These are phyloP conservation scores for Paraurostyla sp. DNA, from an alignment of 73 alveolate species.

Conservation along the genomic window DNA sequence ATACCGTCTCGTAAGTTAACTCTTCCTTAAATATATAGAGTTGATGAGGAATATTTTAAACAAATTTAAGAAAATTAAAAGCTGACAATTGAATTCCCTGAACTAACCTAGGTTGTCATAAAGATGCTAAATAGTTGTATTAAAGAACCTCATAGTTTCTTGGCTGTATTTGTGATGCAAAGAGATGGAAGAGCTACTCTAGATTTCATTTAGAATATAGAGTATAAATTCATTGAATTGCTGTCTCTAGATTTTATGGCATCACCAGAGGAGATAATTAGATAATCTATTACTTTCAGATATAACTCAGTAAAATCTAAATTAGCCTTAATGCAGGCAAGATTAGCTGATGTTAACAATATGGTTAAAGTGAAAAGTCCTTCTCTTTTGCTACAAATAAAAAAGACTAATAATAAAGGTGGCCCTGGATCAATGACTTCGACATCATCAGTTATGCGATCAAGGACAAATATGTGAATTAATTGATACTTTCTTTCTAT, in stretches of 20 bases:
- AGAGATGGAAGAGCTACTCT: slow-evolving; percentile 92
- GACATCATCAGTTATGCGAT: slow-evolving; percentile 62
- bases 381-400: slow-evolving; percentile 87
- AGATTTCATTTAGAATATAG: slow-evolving; percentile 92
- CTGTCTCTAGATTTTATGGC: slow-evolving; percentile 85
- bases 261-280: slow-evolving; percentile 88
- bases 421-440: too few relatives aligned
- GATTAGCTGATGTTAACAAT: slow-evolving; percentile 87
- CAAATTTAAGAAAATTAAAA: slow-evolving; percentile 88
- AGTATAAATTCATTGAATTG: slow-evolving; percentile 95
- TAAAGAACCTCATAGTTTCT: slow-evolving; percentile 91
- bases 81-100: slow-evolving; percentile 91
- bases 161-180: slow-evolving; percentile 94
- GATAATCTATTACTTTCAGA: slow-evolving; percentile 93
- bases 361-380: slow-evolving; percentile 93
- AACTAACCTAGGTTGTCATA: slow-evolving; percentile 85
- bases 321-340: slow-evolving; percentile 89
- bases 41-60: slow-evolving; percentile 82
- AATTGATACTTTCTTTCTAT: not conserved
- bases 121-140: slow-evolving; percentile 94
- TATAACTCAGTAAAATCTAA: slow-evolving; percentile 86
- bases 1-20: slow-evolving; percentile 64
- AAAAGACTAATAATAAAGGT: slow-evolving; percentile 59
- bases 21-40: not conserved
- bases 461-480: slow-evolving; percentile 10